These are phyloP conservation scores for Dryadomyces quercivorus DNA, from an alignment of 2,329 filamentous ascomycete genomes.

Conservation along the genomic window DNA sequence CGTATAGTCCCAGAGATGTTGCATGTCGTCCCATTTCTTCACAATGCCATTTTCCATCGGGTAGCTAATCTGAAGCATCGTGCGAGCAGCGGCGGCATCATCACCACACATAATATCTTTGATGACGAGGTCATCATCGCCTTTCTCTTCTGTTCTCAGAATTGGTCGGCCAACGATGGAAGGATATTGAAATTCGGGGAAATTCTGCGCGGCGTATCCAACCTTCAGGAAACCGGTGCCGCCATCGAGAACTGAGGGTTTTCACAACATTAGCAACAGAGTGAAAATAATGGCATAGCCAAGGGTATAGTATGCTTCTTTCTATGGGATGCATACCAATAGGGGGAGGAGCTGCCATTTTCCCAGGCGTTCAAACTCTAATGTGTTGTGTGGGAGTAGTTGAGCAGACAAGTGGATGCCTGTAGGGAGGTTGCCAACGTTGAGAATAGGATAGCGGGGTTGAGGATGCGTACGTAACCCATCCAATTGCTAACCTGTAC, in stretches of 20 bases:
- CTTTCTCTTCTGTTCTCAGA: conserved; percentile 83
- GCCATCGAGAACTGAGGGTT: conserved; percentile 78
- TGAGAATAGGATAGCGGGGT: background rate
- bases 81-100: conserved; percentile 88
- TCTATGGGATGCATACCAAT: conserved; percentile 34
- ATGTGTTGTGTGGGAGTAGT: background rate
- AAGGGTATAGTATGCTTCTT: background rate
- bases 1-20: conserved; percentile 98
- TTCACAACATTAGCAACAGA: background rate
- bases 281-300: background rate
- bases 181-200: conserved; percentile 96
- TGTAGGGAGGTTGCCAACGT: conserved; percentile 6
- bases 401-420: conserved; percentile 9
- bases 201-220: conserved; percentile 98
- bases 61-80: conserved; percentile 97
- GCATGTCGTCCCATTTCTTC: conserved; percentile 99
- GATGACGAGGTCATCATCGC: conserved; percentile 49
- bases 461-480: background rate
- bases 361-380: background rate
- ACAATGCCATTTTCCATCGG: conserved; percentile 99
- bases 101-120: conserved; percentile 99
- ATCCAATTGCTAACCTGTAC: background rate
- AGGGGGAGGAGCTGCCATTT: conserved; percentile 39
- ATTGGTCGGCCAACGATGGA: conserved; percentile 97
- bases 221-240: conserved; percentile 99